A percentile compares a stretch with the other conserved stretches of the same genome.
These are phyloP conservation scores for Bryoglossum gracile DNA, from an alignment of 495 filamentous ascomycete genomes.

Conservation along the genomic window DNA sequence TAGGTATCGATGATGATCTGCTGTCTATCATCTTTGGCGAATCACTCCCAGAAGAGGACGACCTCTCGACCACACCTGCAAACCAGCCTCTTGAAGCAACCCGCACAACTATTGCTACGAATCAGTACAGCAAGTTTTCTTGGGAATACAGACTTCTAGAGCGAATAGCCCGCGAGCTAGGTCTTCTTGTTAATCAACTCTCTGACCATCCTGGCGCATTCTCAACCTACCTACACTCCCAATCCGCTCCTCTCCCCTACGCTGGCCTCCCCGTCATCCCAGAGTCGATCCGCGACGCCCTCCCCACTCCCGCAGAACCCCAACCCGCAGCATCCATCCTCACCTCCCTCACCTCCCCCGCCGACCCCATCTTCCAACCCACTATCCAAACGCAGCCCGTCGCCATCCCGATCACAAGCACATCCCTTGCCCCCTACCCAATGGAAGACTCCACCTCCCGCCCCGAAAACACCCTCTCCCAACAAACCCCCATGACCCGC, in stretches of 20 bases:
- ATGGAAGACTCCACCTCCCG: conserved; percentile 23
- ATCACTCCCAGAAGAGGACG: conserved; percentile 54
- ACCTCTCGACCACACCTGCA: conserved; percentile 32
- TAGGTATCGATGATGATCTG: conserved; percentile 82
- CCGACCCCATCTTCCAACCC: conserved; percentile 36
- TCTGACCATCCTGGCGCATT: conserved; percentile 77
- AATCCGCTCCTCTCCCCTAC: conserved; percentile 45
- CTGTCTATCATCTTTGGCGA: conserved; percentile 87
- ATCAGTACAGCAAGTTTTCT: conserved; percentile 33
- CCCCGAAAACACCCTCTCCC: conserved; percentile 25
- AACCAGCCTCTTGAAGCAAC: neutral
- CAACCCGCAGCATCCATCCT: neutral
- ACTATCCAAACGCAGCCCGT: conserved; percentile 32
- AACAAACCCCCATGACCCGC: conserved; percentile 28
- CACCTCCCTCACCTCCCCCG: neutral
- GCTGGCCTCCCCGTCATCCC: conserved; percentile 48
- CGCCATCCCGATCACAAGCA: conserved; percentile 12
- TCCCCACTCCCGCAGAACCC: neutral
- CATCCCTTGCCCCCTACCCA: neutral
- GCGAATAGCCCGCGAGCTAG: conserved; percentile 79
- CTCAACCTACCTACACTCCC: conserved; percentile 57
- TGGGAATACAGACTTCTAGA: conserved; percentile 78
- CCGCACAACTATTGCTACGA: conserved; percentile 3
- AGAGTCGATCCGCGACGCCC: conserved; percentile 33
- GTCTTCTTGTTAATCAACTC: conserved; percentile 72